Base-by-base conservation (phyloP, 345 rosid genomes). In the Corymbia maculata region DNA sequence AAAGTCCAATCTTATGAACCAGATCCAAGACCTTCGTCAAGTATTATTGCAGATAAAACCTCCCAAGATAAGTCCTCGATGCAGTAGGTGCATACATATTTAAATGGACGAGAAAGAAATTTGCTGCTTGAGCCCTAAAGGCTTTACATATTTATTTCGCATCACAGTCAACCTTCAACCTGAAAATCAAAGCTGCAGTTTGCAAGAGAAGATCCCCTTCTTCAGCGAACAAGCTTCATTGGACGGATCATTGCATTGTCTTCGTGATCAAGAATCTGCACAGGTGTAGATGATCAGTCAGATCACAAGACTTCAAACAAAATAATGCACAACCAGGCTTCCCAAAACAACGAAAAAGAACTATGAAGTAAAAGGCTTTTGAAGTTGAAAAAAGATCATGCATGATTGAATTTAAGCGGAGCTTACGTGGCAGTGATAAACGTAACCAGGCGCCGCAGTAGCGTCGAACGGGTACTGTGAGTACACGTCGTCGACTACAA, bases 161-260 rank as follows among this genome's bases (percentile, higher is more conserved):
- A 85, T 85, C 13, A 32, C 4, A n/a, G 32, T 84, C 80, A 32
- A 32, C 80, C 24, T 47, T 12, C 86, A 45, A 84, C 32, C 32
- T 1, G 51, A 24, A 28, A 84, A 45, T 50, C n/a, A 84, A 47
- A 6, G 86, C 86, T 45, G 47, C 19, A 84, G 47, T 49, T 44
- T 47, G n/a, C 24, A 17, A 42, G 24, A 16, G 3, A 9, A 16
- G 7, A 50, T 51, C 57, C 86, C 52, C 14, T 75, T 32, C 87
- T 85, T 86, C 87, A 61, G 51, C 13, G 49, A 50, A 93, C 90
- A 52, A 95, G 51, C 91, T 92, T 90, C 88, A 97, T 55, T 4
- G 99, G 99, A 87, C 98, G 94, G 93, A 97, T 97, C 99, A 97
- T 97, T 85, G 87, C 94, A 87, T 97, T 97, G 82, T 96, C 99